Conservation (phyloP, 768 basidiomycete genomes). For the Phaffia tasmanica region DNA sequence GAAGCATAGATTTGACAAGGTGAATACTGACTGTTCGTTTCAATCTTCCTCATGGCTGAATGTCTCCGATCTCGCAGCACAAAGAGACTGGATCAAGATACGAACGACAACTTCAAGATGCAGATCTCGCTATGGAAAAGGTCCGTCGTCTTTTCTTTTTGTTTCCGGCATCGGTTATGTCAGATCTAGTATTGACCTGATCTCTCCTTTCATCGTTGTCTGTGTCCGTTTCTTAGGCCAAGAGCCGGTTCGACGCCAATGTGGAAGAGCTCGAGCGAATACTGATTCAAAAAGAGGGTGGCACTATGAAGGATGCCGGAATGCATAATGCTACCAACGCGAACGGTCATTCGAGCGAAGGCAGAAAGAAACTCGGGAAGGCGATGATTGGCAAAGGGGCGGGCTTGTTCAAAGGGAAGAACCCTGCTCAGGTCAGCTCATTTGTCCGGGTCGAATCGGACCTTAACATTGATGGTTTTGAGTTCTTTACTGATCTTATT, state of each 20-base stretch:
- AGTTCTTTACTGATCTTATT: constrained; percentile 5
- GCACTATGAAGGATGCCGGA: constrained; percentile 66
- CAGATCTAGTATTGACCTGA: neutral
- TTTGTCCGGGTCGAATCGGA: neutral
- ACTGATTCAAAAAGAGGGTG: constrained; percentile 87
- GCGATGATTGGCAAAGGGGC: constrained; percentile 77
- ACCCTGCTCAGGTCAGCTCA: constrained; percentile 61
- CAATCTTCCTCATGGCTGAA: neutral
- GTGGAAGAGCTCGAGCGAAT: constrained; percentile 92
- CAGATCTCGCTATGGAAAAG: constrained; percentile 76
- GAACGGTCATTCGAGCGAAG: constrained; percentile 46
- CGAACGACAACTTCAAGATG: constrained; percentile 77
- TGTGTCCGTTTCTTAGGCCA: constrained; percentile 42
- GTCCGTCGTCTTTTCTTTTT: constrained; percentile 27
- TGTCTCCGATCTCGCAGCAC: constrained; percentile 47
- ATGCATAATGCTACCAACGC: constrained; percentile 33
- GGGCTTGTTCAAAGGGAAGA: constrained; percentile 78
- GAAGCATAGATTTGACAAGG: too few relatives aligned
- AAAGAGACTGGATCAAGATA: constrained; percentile 83
- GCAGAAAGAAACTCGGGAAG: constrained; percentile 77
- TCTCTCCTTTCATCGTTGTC: neutral
- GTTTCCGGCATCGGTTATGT: neutral
- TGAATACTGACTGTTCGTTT: constrained; percentile 1
- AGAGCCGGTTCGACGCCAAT: constrained; percentile 68
- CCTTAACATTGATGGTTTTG: neutral